Conservation (phyloP, 2,329 filamentous ascomycete genomes). For the Stemphylium beticola region DNA sequence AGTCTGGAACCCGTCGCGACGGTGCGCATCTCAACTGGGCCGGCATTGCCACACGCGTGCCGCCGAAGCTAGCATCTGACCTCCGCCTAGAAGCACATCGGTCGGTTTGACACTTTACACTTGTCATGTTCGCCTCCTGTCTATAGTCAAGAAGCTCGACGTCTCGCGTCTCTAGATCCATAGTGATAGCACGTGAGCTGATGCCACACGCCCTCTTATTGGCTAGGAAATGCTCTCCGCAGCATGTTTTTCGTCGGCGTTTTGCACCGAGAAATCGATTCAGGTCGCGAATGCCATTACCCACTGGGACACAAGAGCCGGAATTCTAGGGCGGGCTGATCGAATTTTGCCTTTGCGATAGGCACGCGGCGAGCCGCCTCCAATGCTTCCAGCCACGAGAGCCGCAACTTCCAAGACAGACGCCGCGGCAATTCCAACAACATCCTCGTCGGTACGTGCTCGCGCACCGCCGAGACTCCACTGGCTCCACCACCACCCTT, state of each 20-base stretch:
- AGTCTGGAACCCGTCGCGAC: constrained; percentile 4
- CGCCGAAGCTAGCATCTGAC: constrained; percentile 9
- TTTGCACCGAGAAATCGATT: constrained; percentile 15
- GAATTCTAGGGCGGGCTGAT: not conserved
- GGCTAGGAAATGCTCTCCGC: constrained; percentile 13
- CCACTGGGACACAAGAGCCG: constrained; percentile 1
- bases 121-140: not conserved
- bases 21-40: not conserved
- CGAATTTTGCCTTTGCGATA: not conserved
- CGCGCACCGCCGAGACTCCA: constrained; percentile 11
- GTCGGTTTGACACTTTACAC: not conserved
- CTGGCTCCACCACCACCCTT: constrained; percentile 7
- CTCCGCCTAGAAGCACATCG: not conserved
- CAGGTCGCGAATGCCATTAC: constrained; percentile 8
- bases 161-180: not conserved
- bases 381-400: not conserved
- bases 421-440: not conserved
- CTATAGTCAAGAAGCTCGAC: not conserved
- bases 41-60: constrained; percentile 5
- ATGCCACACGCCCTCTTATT: constrained; percentile 8
- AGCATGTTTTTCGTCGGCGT: constrained; percentile 12
- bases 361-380: constrained; percentile 2
- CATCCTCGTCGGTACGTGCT: constrained; percentile 5
- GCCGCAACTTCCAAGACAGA: not conserved
- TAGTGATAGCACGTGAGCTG: constrained; percentile 15